Evolutionary conservation across 1,284 basidiomycete species (phyloP).

Genomic region (Microbotryum intermedium): DNA sequence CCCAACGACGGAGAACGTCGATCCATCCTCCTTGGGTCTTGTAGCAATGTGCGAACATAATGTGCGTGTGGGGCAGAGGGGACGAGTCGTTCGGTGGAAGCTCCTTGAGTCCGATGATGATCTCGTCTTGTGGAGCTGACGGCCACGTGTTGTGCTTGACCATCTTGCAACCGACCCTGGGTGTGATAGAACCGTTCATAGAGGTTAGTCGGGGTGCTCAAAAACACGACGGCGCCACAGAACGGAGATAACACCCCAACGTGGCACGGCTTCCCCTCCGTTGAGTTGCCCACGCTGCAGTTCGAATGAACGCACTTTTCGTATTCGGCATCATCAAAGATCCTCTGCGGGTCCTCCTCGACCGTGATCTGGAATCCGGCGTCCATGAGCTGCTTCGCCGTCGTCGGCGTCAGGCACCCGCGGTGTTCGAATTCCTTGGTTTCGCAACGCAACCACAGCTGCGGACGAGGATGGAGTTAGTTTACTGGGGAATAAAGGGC

Average conservation of each 20-base stretch:
- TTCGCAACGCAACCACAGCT: conserved; percentile 66
- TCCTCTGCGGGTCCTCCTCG: conserved; percentile 87
- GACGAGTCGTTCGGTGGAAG: conserved; percentile 65
- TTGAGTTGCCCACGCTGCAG: too few species aligned
- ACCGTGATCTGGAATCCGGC: conserved; percentile 86
- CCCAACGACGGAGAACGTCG: conserved; percentile 77
- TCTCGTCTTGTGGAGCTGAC: conserved; percentile 59
- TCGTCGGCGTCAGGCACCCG: conserved; percentile 86
- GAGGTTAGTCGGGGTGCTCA: background rate
- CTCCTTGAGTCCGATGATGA: conserved; percentile 96
- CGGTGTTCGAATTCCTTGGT: conserved; percentile 90
- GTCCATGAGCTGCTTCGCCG: conserved; percentile 80
- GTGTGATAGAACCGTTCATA: background rate
- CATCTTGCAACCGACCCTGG: conserved; percentile 78
- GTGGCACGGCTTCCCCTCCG: background rate
- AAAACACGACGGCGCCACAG: background rate
- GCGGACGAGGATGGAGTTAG: too few species aligned
- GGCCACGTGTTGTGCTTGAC: conserved; percentile 88
- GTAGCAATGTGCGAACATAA: conserved; percentile 99
- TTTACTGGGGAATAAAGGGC: too few species aligned
- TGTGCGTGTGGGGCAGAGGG: conserved; percentile 85
- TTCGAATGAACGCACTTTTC: conserved; percentile 65
- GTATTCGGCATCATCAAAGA: conserved; percentile 91
- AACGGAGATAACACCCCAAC: background rate
- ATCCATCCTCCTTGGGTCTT: conserved; percentile 94